A percentile compares a stretch with the other conserved stretches of the same genome.
Conservation (phyloP, 208 protist species). For the Trypanosoma caninum region DNA sequence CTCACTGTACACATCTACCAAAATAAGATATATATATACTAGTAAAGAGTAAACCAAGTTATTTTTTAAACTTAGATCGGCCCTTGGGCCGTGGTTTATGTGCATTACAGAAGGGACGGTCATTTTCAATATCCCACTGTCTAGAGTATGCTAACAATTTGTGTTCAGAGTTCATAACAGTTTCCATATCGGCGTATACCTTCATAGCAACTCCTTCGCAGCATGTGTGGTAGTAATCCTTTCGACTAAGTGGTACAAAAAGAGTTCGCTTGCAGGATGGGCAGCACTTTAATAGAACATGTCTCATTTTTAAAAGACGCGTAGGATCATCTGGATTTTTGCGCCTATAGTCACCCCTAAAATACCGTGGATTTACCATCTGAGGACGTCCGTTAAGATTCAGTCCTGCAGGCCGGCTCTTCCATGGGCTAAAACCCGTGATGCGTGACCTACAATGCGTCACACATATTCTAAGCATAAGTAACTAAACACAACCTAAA, state of each 20-base stretch:
- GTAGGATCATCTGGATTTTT: slow-evolving; percentile 81
- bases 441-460: slow-evolving; percentile 39
- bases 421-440: slow-evolving; percentile 84
- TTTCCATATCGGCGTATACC: slow-evolving; percentile 66
- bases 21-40: not conserved
- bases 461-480: slow-evolving; percentile 32
- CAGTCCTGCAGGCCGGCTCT: slow-evolving; percentile 62
- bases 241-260: slow-evolving; percentile 55
- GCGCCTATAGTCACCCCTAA: slow-evolving; percentile 41
- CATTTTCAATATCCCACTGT: slow-evolving; percentile 81
- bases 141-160: slow-evolving; percentile 47
- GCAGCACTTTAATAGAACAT: slow-evolving; percentile 81
- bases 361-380: slow-evolving; percentile 69
- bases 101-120: slow-evolving; percentile 73
- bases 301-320: slow-evolving; percentile 62
- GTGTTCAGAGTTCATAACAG: slow-evolving; percentile 77
- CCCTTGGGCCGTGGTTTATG: slow-evolving; percentile 83
- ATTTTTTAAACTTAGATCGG: slow-evolving; percentile 86
- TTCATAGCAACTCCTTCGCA: slow-evolving; percentile 82
- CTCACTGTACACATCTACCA: not conserved
- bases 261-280: slow-evolving; percentile 65
- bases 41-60: slow-evolving; percentile 9
- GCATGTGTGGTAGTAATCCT: slow-evolving; percentile 79
- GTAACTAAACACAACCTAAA: slow-evolving; percentile 15
- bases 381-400: slow-evolving; percentile 70